Base-by-base conservation (phyloP, 805 yeast species). In the Candida verbasci region DNA sequence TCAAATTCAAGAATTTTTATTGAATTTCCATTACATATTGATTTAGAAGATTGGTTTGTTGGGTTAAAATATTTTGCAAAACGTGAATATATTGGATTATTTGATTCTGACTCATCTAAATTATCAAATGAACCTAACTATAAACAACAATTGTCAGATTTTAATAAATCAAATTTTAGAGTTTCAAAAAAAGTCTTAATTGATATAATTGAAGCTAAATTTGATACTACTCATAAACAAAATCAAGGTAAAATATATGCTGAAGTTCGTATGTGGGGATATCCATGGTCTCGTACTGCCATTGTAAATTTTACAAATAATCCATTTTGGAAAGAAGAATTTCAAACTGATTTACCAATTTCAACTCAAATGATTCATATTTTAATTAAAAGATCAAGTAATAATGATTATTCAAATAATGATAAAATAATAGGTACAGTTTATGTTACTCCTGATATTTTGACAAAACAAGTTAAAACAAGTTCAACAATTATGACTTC, bases 301-400 rank as follows among this genome's bases (percentile, higher is more conserved):
- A 65, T 76, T 6, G 81, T 81, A 0, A 61, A 66, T 24, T 62
- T 72, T 31, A 46, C 56, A 1, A 35, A 38, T 3, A 69, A 70
- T 37, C 89, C 95, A 1, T 86, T 86, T 52, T 89, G 96, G 93
- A 77, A 88, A 51, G 96, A 89, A 50, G 76, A 70, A 30, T 83
- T 85, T 50, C 60, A 71, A 2, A 61, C 83, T n/a, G 76, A 79
- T 34, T 61, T 80, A 28, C 82, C 85, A 0, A 62, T 74, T 6
- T 61, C 69, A 30, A 76, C 79, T 3, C 75, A 69, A 49, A 68
- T 65, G 52, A 65, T 78, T 45, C 75, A 65, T 44, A 68, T 76
- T 11, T 57, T 65, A 32, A 64, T 76, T 38, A 79, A 64, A 48
- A 58, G 55, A 29, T 53, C 63, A 34, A 32, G 52, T 5, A 45